Percentiles rank a stretch among this genome's conserved stretches.
Evolutionary conservation across 208 protist species (phyloP).

Genomic region (Angomonas desouzai): DNA sequence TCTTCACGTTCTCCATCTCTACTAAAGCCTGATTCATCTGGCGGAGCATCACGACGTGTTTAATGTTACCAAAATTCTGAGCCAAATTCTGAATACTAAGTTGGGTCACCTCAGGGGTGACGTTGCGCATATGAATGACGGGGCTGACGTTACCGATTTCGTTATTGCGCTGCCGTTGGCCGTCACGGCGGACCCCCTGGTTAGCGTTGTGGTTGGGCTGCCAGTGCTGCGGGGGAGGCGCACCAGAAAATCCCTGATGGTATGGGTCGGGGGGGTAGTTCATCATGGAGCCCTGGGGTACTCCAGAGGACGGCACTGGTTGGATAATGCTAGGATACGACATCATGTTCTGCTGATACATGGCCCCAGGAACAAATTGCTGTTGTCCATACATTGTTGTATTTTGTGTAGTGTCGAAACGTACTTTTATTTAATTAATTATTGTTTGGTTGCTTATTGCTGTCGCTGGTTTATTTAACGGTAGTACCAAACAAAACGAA

Average conservation of each 20-base stretch:
- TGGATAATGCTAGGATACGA: constrained; percentile 27
- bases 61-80: constrained; percentile 86
- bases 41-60: constrained; percentile 91
- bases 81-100: constrained; percentile 84
- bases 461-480: neutral
- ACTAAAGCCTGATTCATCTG: constrained; percentile 92
- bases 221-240: constrained; percentile 16
- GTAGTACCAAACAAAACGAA: too few species aligned
- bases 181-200: constrained; percentile 10
- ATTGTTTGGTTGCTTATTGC: neutral
- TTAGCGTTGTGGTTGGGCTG: constrained; percentile 11
- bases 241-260: constrained; percentile 27
- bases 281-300: constrained; percentile 5
- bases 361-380: constrained; percentile 51
- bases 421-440: neutral
- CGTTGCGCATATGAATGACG: constrained; percentile 90
- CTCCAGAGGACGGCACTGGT: neutral
- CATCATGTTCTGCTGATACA: constrained; percentile 80
- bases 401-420: neutral
- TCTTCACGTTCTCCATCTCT: constrained; percentile 88
- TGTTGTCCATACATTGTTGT: constrained; percentile 62
- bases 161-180: constrained; percentile 59
- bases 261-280: constrained; percentile 16
- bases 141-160: constrained; percentile 82
- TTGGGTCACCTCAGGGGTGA: constrained; percentile 89